Percentiles rank a stretch among this genome's conserved stretches.
phyloP scores from a whole-genome alignment of 768 basidiomycete species.

The Rhodotorula paludigena region DNA sequence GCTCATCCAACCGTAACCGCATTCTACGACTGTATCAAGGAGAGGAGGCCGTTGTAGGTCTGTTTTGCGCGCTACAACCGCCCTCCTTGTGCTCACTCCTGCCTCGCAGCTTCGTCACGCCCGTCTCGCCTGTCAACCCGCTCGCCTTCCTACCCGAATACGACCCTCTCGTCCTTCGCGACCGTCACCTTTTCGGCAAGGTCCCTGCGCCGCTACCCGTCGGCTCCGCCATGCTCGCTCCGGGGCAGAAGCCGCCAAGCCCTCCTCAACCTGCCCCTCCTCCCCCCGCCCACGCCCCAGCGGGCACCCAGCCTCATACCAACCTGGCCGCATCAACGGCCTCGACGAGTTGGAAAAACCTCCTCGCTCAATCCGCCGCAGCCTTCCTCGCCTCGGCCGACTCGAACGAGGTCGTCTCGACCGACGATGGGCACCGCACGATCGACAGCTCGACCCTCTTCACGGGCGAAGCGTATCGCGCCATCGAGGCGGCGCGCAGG shows the following conservation, averaged over 20 bases:
- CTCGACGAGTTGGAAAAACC: background rate
- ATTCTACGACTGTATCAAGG: conserved; percentile 28
- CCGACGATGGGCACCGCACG: background rate
- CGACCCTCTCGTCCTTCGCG: conserved; percentile 18
- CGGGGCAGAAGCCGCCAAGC: conserved; percentile 12
- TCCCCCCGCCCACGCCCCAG: background rate
- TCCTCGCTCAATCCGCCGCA: background rate
- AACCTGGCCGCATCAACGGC: background rate
- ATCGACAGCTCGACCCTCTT: background rate
- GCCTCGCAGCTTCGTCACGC: conserved; percentile 19
- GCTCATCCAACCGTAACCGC: conserved; percentile 16
- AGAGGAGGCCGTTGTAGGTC: conserved; percentile 8
- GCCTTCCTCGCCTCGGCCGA: background rate
- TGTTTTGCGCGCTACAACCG: background rate
- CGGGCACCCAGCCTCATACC: background rate
- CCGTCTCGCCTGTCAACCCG: conserved; percentile 9
- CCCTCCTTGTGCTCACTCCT: background rate
- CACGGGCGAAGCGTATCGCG: background rate
- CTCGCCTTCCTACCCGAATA: conserved; percentile 21
- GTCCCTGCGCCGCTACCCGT: background rate
- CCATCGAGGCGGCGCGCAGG: background rate
- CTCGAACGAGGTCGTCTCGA: background rate
- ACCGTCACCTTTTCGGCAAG: conserved; percentile 8
- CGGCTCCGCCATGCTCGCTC: conserved; percentile 24
- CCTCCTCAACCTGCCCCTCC: background rate